Evolutionary conservation across 2,329 filamentous ascomycete species (phyloP), one percentile per base, ranked within the genome.

Genomic region (Clarireedia hainanense): DNA sequence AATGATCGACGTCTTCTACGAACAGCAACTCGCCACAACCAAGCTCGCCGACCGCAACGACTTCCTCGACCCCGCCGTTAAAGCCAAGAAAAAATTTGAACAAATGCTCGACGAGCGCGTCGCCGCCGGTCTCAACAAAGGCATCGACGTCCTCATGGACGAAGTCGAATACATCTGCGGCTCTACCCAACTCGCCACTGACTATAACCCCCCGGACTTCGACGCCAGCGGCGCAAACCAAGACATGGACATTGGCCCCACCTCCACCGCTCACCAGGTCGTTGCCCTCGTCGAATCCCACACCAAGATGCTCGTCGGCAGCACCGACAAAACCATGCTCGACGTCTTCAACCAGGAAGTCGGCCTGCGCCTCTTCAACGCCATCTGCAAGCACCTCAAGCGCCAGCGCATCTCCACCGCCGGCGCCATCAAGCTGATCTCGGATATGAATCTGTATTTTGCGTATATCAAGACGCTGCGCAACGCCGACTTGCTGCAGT

Each of bases 321-420:
- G 89, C 69, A 97, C 92, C 1, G 94, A 99, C 70, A 99, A 99
- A 76, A 92, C 89, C 60, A 95, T 96, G 79, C 84, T 99, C 26
- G 94, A 99, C 68, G 94, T 99, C 14, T 99, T 99, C 78, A 96
- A 96, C 71, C 90, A 94, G 72, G 94, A 99, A 74, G 92, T 99
- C 26, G 94, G 94, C 0, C 80, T 96, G 61, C 87, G 94, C 26
- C 80, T 99, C 52, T 99, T 97, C 73, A 85, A 87, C 20, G 88
- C 89, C 17, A 78, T 99, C 50, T 96, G 92, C 79, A 99, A 99
- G 74, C 94, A 99, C 73, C 80, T 99, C 63, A 99, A 99, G 76
- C 87, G 92, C 9, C 94, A 97, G 75, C 86, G 94, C 55, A 83
- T 99, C 72, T 92, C 86, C 69, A 89, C 90, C 26, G 86, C 90